Conservation (phyloP, 495 filamentous ascomycete species). For the Tuber aestivum region DNA sequence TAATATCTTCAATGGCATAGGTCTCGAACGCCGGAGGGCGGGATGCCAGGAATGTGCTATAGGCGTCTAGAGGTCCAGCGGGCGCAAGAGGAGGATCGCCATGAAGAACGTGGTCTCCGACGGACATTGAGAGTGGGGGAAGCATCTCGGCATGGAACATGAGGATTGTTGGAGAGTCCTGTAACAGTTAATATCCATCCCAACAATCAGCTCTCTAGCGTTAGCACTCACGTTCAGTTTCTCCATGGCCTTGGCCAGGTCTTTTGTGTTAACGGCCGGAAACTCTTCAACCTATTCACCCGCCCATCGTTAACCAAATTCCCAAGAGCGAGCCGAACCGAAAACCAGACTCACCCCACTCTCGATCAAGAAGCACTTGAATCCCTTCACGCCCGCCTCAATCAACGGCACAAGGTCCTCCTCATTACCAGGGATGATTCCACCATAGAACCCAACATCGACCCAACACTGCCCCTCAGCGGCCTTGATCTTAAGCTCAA, state of each 20-base stretch:
- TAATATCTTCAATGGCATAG: conserved; percentile 78
- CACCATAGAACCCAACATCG: conserved; percentile 96
- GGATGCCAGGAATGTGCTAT: conserved; percentile 87
- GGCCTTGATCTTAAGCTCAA: conserved; percentile 78
- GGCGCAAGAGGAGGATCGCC: conserved; percentile 69
- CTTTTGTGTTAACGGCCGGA: conserved; percentile 72
- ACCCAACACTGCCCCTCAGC: conserved; percentile 93
- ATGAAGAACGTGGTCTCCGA: conserved; percentile 68
- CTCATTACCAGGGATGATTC: conserved; percentile 85
- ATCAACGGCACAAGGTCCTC: conserved; percentile 73
- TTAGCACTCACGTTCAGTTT: conserved; percentile 58
- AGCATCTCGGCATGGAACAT: conserved; percentile 99
- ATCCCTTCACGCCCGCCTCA: conserved; percentile 78
- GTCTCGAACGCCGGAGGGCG: conserved; percentile 86
- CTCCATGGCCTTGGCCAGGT: conserved; percentile 72
- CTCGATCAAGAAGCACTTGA: conserved; percentile 97
- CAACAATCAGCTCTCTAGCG: not conserved
- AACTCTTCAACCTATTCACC: conserved; percentile 77
- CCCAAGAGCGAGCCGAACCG: not conserved
- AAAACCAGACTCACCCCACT: conserved; percentile 65
- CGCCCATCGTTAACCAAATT: conserved; percentile 4
- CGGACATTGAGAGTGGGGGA: conserved; percentile 74
- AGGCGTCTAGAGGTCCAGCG: conserved; percentile 67
- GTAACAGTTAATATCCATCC: not conserved
- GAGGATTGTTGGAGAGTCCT: conserved; percentile 61